Evolutionary conservation across 208 protist genomes (phyloP), one percentile per base, ranked within the genome.

Genomic region (Plasmodiophora brassicae): DNA sequence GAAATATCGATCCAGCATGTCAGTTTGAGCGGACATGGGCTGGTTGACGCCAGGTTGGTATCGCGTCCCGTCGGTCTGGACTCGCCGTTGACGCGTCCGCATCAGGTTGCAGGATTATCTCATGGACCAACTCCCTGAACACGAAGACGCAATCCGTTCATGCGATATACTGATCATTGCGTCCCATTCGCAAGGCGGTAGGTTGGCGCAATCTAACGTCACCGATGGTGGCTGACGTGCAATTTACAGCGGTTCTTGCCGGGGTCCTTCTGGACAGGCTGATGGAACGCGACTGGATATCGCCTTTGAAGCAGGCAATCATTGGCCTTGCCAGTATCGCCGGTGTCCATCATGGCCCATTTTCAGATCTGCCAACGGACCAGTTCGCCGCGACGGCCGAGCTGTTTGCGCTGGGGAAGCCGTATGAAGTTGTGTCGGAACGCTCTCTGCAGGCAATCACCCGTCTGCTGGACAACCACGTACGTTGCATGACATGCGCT

Each of bases 121-220:
- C 14, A 5, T 78, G 14, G 65, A 78, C 10, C 65, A 78, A 5
- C 65, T 78, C 5, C 65, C 65, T 5, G 65, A 5, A 32, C n/a
- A 78, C n/a, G 65, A 78, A 32, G 32, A 32, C 10, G 32, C 65
- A 32, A 36, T 78, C 65, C 14, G 14, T 8, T n/a, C 32, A 32
- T 5, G 14, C 65, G 65, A 78, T 32, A 38, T 38, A 8, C 14
- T 78, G 5, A 44, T 78, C 20, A 32, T 78, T 5, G 65, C 65
- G 5, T 5, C 65, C 5, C 65, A 78, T 78, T 78, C 65, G 5
- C 65, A 78, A 78, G 65, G 65, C 32, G 65, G 65, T 78, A 78
- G 14, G 41, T 36, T 14, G 25, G 50, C 50, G 50, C 50, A 28
- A 57, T 57, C 14, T 28, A 28, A 57, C 25, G 50, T 14, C 20